Conservation (phyloP, 345 rosid genomes). For the Corchorus capsularis region DNA sequence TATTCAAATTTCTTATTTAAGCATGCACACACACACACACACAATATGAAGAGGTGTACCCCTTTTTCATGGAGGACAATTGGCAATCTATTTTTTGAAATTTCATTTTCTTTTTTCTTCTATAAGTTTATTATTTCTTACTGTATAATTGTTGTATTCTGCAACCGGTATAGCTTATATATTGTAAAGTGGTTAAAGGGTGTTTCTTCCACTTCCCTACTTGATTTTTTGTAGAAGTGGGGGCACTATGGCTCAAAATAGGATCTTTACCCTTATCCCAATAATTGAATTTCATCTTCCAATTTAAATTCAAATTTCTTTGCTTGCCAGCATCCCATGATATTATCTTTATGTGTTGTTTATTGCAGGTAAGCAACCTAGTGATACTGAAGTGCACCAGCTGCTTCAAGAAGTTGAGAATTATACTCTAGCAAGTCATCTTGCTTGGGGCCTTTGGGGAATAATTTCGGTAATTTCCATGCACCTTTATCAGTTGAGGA, state of each 20-base stretch:
- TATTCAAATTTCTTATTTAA: not conserved
- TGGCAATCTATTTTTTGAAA: not conserved
- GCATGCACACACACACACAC: not conserved
- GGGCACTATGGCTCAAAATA: too few species aligned
- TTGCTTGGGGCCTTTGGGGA: conserved; percentile 76
- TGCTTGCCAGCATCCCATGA: conserved; percentile 3
- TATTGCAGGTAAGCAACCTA: conserved; percentile 37
- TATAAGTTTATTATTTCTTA: not conserved
- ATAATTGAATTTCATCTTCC: conserved; percentile 9
- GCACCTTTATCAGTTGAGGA: conserved; percentile 6
- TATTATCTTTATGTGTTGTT: conserved; percentile 24
- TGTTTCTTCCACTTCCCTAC: not conserved
- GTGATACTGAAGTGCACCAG: conserved; percentile 40
- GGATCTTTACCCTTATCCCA: too few species aligned
- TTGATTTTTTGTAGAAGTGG: too few species aligned
- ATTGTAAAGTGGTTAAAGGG: not conserved
- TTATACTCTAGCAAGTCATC: conserved; percentile 63
- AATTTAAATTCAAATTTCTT: not conserved
- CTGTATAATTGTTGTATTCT: not conserved
- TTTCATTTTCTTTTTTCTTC: not conserved
- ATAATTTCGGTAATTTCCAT: conserved; percentile 50
- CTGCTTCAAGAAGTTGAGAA: conserved; percentile 49
- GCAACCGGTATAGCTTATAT: not conserved
- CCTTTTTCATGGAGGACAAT: not conserved
- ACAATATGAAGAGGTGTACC: not conserved